Base-by-base conservation (phyloP, 306 rosid species). In the Chamaecrista fasciculata region DNA sequence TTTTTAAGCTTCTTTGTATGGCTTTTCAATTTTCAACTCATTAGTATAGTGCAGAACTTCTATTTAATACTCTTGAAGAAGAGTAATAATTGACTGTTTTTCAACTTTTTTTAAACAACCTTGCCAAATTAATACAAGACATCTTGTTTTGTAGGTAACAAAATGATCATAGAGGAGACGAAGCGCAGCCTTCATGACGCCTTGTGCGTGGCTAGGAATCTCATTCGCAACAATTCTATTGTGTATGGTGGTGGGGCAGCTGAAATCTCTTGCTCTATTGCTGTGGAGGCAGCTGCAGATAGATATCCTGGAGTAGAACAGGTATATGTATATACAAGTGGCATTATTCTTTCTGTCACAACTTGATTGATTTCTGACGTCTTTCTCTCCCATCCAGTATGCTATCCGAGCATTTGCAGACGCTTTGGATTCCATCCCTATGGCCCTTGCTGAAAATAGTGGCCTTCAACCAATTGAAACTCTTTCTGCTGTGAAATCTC, bases 381-480 rank as follows among this genome's bases (percentile, higher is more conserved):
- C 28, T 47, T 75, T 26, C 43, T 60, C 71, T 26, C 4, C 33
- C 51, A 15, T 49, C 78, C 94, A 94, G 97, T 94, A 94, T 82
- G 97, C 98, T 46, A 85, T 94, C 19, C 82, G 98, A 86, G 96
- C 89, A 71, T 94, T 90, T 72, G 96, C 95, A 1, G 98, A 94
- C 76, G 97, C 97, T 57, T 76, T 94, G 87, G 98, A 94, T 60
- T 51, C 91, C 23, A 53, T 94, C 8, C 96, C 98, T 0, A 94
- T 94, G 98, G 98, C 98, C 26, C 98, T 94, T 64, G 98, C 97
- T 7, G 98, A 94, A 86, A 90, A 94, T 63, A 90, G 98, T 71
- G 98, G 98, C 14, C 97, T 94, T 52, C 98, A 94, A 68, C 94
- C 97, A 5, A 88, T 94, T 62, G 98, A 94, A 84, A 94, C 98